Percentiles rank a stretch among this genome's conserved stretches.
Conservation (phyloP, 2,329 filamentous ascomycete genomes). For the Colletotrichum sidae region DNA sequence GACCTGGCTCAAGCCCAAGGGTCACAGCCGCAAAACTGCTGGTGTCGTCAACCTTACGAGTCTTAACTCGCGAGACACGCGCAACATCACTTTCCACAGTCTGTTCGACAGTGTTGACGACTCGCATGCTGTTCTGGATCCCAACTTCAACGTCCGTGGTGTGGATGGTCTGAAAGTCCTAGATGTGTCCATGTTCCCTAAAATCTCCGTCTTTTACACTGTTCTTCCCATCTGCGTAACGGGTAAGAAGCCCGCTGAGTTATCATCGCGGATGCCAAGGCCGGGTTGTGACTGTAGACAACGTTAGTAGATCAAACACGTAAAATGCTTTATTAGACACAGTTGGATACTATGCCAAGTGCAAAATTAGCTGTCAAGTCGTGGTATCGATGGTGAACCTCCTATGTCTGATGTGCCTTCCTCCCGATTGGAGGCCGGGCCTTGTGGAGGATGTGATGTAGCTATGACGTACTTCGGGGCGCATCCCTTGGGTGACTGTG, state of each 20-base stretch:
- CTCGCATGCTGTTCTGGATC: constrained; percentile 66
- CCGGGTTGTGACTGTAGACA: no score
- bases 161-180: constrained; percentile 69
- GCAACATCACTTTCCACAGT: constrained; percentile 70
- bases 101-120: constrained; percentile 57
- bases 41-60: constrained; percentile 73
- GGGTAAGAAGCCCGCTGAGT: constrained; percentile 66
- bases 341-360: no score
- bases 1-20: constrained; percentile 62
- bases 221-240: constrained; percentile 64
- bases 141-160: constrained; percentile 67
- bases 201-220: constrained; percentile 59
- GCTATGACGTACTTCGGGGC: no score
- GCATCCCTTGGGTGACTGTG: no score
- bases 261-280: constrained; percentile 44
- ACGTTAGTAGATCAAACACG: neutral
- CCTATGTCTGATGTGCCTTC: no score
- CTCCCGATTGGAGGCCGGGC: no score
- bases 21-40: constrained; percentile 63
- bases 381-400: no score
- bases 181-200: constrained; percentile 69
- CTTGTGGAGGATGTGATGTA: no score
- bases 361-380: no score
- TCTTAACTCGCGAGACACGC: constrained; percentile 70
- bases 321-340: no score